phyloP scores from a whole-genome alignment of 345 rosid species.

The Eucalyptus tenuipes region DNA sequence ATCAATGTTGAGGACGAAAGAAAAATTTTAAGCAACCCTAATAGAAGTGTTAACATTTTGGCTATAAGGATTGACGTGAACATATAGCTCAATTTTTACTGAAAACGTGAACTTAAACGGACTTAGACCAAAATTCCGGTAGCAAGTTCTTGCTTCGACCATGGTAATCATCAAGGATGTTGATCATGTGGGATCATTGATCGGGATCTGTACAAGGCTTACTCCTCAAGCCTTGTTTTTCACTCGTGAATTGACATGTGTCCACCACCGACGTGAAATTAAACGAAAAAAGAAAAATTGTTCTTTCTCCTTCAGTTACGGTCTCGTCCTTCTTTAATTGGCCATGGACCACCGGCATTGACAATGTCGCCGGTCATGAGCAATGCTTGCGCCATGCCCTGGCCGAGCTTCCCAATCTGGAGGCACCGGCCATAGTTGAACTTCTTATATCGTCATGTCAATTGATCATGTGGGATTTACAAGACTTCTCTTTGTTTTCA shows the following conservation, averaged over 20 bases:
- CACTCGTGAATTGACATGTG: background rate
- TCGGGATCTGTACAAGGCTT: background rate
- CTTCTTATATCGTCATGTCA: background rate
- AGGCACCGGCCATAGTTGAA: background rate
- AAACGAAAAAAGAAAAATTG: background rate
- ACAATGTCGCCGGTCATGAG: background rate
- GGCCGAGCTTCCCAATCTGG: background rate
- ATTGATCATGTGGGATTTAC: background rate
- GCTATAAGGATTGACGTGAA: background rate
- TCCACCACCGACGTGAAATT: background rate
- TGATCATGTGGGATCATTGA: background rate
- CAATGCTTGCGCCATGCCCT: background rate
- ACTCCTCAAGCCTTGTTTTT: background rate
- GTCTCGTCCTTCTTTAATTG: background rate
- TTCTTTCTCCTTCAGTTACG: background rate
- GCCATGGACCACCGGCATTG: fast-evolving
- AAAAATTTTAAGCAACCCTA: background rate
- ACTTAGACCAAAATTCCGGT: background rate
- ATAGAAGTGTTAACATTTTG: background rate
- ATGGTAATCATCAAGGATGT: background rate
- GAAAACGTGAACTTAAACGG: background rate
- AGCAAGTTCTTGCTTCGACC: background rate
- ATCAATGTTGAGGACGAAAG: background rate
- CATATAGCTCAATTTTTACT: background rate
- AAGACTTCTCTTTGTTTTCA: background rate